A percentile compares a stretch with the other conserved stretches of the same genome.
These are phyloP conservation scores for Torulaspora maleeae DNA, from an alignment of 805 yeast genomes.

Conservation along the genomic window DNA sequence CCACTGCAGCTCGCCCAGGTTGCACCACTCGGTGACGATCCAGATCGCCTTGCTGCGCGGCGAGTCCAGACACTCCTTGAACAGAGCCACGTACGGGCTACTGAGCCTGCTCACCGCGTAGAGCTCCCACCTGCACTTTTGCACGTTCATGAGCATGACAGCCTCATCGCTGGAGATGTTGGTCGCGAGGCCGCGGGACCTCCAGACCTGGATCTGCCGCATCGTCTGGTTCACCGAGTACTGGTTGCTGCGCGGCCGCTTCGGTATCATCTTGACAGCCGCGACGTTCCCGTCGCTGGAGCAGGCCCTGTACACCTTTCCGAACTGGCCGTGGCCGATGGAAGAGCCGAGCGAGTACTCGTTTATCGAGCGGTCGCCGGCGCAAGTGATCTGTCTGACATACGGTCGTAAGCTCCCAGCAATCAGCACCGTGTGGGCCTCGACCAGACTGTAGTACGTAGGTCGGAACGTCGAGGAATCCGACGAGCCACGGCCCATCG, in stretches of 20 bases:
- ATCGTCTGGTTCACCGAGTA: constrained; percentile 32
- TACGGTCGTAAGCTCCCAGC: constrained; percentile 10
- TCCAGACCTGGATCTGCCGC: constrained; percentile 28
- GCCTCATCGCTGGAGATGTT: constrained; percentile 25
- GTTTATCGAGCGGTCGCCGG: constrained; percentile 14
- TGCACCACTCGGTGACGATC: constrained; percentile 33
- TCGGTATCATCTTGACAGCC: constrained; percentile 32
- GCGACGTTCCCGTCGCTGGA: constrained; percentile 12
- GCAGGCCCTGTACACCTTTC: constrained; percentile 30
- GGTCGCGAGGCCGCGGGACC: constrained; percentile 14
- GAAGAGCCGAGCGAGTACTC: constrained; percentile 17
- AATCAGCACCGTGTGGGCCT: constrained; percentile 11
- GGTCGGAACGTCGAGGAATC: constrained; percentile 4
- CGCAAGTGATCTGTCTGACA: constrained; percentile 8
- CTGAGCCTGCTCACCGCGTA: constrained; percentile 20
- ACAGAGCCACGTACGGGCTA: constrained; percentile 18
- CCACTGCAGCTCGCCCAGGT: constrained; percentile 35
- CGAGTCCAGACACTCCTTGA: constrained; percentile 30
- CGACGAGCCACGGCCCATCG: not conserved
- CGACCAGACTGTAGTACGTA: constrained; percentile 21
- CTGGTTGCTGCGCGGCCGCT: constrained; percentile 26
- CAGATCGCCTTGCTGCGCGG: constrained; percentile 27
- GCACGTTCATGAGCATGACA: constrained; percentile 28
- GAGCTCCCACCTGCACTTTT: constrained; percentile 34
- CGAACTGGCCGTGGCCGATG: constrained; percentile 34